These are phyloP conservation scores for Astrothelium macrocarpum DNA, from an alignment of 495 filamentous ascomycete species.

Conservation along the genomic window DNA sequence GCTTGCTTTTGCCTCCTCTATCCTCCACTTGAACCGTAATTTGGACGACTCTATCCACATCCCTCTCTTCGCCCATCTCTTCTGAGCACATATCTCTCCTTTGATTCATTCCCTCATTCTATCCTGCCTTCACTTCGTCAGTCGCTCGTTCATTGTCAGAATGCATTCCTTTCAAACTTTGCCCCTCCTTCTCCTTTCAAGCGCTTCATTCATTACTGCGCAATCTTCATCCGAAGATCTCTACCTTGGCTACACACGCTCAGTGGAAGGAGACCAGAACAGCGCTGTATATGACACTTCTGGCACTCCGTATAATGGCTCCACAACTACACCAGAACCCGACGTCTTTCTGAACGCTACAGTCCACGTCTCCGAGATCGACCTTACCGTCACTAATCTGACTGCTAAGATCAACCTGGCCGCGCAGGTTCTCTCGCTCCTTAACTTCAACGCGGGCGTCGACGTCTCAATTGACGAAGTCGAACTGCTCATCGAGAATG, in stretches of 20 bases:
- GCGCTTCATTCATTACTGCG: slow-evolving; percentile 15
- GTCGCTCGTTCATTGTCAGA: neutral
- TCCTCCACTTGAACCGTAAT: neutral
- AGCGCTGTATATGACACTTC: slow-evolving; percentile 43
- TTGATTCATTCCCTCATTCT: slow-evolving; percentile 1
- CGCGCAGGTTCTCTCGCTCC: slow-evolving; percentile 45
- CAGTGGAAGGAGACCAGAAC: slow-evolving; percentile 39
- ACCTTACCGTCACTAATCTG: slow-evolving; percentile 45
- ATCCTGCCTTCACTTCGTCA: slow-evolving; percentile 8
- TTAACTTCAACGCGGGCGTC: slow-evolving; percentile 49
- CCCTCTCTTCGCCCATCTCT: neutral
- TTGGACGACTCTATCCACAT: neutral
- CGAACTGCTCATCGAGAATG: slow-evolving; percentile 42
- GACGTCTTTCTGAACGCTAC: slow-evolving; percentile 50
- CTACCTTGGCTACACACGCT: slow-evolving; percentile 47
- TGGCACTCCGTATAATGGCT: slow-evolving; percentile 35
- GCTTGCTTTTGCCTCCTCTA: neutral
- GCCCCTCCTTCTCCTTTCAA: slow-evolving; percentile 15
- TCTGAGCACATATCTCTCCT: neutral
- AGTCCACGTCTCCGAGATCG: slow-evolving; percentile 43
- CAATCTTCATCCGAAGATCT: slow-evolving; percentile 22
- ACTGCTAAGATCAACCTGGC: slow-evolving; percentile 52
- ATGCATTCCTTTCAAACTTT: slow-evolving; percentile 12
- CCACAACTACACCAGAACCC: slow-evolving; percentile 33
- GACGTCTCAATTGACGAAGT: slow-evolving; percentile 45